Evolutionary conservation across 768 basidiomycete species (phyloP), one percentile per base, ranked within the genome.

Genomic region (Termitomyces titanicus): DNA sequence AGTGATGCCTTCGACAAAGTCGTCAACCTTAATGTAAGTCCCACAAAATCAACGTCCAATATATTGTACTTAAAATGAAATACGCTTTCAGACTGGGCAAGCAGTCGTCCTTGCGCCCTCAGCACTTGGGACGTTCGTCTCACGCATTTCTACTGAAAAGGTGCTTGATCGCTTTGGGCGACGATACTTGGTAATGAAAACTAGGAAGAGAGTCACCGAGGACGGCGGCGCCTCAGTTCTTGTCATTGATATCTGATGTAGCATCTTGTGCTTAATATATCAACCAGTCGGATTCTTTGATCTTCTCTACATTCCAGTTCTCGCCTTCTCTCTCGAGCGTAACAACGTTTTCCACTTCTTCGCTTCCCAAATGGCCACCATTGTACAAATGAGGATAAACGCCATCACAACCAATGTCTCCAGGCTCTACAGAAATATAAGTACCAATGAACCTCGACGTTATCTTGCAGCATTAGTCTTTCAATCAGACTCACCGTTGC

Each of bases 21-120:
- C 10, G 86, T 87, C 13, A 79, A 64, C 50, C 72, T 89, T 2
- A 76, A 86, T 78, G 88, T 88, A 55, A 61, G 51, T 45, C 4
- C 69, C 37, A 3, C 22, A 24, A 27, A 37, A 42, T 15, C 13
- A 35, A 43, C n/a, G 29, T 39, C 39, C 9, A 11, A 20, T 33
- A 11, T 46, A n/a, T n/a, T n/a, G n/a, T n/a, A n/a, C n/a, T n/a
- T n/a, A n/a, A n/a, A n/a, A n/a, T n/a, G n/a, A n/a, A n/a, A n/a
- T n/a, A n/a, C n/a, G n/a, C n/a, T 25, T 11, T 44, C 35, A 89
- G 87, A 89, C 88, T 0, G 88, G 88, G 0, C 78, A 89, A 64
- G 85, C 88, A 0, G 79, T 89, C 12, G 73, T 89, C 3, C 75
- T 88, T 31, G 85, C 85, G 6, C 84, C 88, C 0, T 81, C 85